phyloP scores from a whole-genome alignment of 1,284 basidiomycete genomes.

The Phylloboletellus chloephorus region DNA sequence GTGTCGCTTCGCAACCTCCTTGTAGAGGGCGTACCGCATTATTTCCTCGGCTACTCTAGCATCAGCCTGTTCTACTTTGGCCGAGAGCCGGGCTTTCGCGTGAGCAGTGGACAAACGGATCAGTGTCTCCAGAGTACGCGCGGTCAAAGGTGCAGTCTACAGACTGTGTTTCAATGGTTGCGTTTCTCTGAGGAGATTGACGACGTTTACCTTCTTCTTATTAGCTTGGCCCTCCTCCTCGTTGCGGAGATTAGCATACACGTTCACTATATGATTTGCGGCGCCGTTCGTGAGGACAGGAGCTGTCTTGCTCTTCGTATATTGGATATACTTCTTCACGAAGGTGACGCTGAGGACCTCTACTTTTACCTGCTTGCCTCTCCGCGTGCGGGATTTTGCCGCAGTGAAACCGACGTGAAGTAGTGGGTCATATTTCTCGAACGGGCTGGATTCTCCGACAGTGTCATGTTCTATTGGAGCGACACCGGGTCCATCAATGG shows the following conservation, averaged over 20 bases:
- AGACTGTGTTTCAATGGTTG: constrained; percentile 12
- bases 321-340: constrained; percentile 98
- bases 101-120: constrained; percentile 98
- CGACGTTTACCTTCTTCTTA: constrained; percentile 69
- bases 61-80: constrained; percentile 81
- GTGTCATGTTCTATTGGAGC: constrained; percentile 49
- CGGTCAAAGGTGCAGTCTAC: constrained; percentile 94
- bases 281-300: constrained; percentile 90
- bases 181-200: constrained; percentile 1
- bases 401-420: constrained; percentile 79
- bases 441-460: constrained; percentile 68
- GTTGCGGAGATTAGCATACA: constrained; percentile 90
- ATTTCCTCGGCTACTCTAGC: constrained; percentile 92
- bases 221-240: constrained; percentile 84
- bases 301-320: constrained; percentile 84
- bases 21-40: constrained; percentile 95
- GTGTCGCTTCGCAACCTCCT: constrained; percentile 85
- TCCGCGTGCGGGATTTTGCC: constrained; percentile 52
- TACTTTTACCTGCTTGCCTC: constrained; percentile 58
- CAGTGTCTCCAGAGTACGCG: constrained; percentile 97
- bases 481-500: constrained; percentile 71
- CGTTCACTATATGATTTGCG: constrained; percentile 90
- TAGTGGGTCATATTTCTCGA: constrained; percentile 95
- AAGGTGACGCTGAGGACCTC: constrained; percentile 93
- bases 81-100: constrained; percentile 89